Percentiles rank a stretch among this genome's conserved stretches.
Evolutionary conservation across 2,329 filamentous ascomycete genomes (phyloP).

Genomic region (Sarocladiaceae sp.): DNA sequence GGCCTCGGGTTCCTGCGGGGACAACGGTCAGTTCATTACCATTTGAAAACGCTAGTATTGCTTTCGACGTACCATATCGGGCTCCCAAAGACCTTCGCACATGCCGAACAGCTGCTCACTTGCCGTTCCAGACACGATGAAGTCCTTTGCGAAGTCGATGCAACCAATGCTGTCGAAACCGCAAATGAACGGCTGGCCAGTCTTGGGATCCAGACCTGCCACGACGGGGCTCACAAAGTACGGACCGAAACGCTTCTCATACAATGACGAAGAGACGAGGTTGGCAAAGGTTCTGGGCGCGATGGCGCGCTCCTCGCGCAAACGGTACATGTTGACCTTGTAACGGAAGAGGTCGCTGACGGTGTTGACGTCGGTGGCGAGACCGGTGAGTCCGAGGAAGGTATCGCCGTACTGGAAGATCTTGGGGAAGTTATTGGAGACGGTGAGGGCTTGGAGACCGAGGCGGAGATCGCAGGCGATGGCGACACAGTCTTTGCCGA

Average conservation of each 20-base stretch:
- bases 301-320: constrained; percentile 96
- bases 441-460: constrained; percentile 90
- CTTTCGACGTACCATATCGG: constrained; percentile 72
- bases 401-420: constrained; percentile 97
- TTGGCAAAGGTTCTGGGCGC: constrained; percentile 94
- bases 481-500: constrained; percentile 98
- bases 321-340: constrained; percentile 99
- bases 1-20: constrained; percentile 72
- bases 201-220: constrained; percentile 91
- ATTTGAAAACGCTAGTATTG: background rate
- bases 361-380: constrained; percentile 92
- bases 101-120: constrained; percentile 98
- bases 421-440: constrained; percentile 99
- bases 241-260: constrained; percentile 93
- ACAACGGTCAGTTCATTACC: background rate
- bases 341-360: constrained; percentile 97
- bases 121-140: constrained; percentile 94
- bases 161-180: constrained; percentile 99
- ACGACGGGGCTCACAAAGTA: constrained; percentile 96
- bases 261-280: constrained; percentile 84
- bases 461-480: constrained; percentile 98
- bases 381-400: constrained; percentile 91
- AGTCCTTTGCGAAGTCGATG: constrained; percentile 99
- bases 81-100: constrained; percentile 97
- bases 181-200: constrained; percentile 94